Conservation (phyloP, 305 asterid genomes). For the Fraxinus latifolia region DNA sequence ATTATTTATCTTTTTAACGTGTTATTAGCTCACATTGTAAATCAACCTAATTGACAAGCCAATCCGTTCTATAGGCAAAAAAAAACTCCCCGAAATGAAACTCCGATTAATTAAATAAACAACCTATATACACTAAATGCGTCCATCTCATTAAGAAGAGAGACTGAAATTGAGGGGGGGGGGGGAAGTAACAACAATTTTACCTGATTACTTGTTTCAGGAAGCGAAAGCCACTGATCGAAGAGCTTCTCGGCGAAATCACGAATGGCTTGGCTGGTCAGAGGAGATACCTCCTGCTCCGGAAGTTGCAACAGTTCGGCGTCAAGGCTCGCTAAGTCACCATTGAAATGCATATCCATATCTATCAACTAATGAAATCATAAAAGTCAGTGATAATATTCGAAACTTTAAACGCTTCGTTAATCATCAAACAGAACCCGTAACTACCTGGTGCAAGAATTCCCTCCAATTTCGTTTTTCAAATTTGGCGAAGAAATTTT, state of each 20-base stretch:
- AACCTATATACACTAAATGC: background rate
- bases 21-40: background rate
- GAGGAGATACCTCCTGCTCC: constrained; percentile 64
- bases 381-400: constrained; percentile 16
- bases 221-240: constrained; percentile 88
- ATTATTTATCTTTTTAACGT: background rate
- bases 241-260: constrained; percentile 68
- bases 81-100: background rate
- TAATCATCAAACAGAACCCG: constrained; percentile 33
- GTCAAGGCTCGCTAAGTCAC: constrained; percentile 70
- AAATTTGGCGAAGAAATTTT: background rate
- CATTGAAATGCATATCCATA: constrained; percentile 82
- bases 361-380: constrained; percentile 21
- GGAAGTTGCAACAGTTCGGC: constrained; percentile 76
- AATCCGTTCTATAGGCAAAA: background rate
- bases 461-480: background rate
- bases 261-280: constrained; percentile 73
- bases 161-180: background rate
- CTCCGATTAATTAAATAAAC: background rate
- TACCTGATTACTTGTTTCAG: constrained; percentile 71
- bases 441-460: background rate
- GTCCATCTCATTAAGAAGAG: background rate
- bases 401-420: constrained; percentile 29
- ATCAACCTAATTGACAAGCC: background rate
- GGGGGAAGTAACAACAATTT: background rate